These are phyloP conservation scores for Triticum dicoccoides DNA, from an alignment of 176 grass and related monocot species.

Conservation along the genomic window DNA sequence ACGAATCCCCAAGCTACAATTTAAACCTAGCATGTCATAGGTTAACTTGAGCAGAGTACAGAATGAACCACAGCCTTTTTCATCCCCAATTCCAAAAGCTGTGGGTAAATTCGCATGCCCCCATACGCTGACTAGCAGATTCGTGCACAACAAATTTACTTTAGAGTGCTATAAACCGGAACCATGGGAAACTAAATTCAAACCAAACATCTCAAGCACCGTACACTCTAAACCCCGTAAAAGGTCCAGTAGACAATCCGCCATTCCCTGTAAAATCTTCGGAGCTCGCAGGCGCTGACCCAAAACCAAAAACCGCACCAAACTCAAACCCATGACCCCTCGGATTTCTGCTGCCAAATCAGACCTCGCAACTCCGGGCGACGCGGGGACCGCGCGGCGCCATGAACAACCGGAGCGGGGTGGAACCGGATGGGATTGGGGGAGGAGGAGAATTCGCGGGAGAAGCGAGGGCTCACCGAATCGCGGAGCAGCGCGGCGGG, in stretches of 20 bases:
- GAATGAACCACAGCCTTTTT: neutral
- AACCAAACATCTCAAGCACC: neutral
- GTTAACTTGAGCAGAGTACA: neutral
- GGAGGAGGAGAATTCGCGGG: neutral
- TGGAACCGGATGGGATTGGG: neutral
- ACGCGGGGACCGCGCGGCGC: neutral
- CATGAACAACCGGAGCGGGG: neutral
- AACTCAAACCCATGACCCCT: neutral
- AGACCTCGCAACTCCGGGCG: neutral
- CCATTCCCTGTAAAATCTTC: neutral
- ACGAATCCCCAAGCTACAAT: neutral
- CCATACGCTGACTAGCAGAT: neutral
- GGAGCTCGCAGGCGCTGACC: neutral
- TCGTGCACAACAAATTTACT: neutral
- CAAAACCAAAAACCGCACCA: neutral
- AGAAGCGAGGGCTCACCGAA: slow-evolving; percentile 16
- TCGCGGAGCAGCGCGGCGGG: slow-evolving; percentile 19
- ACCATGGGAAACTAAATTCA: neutral
- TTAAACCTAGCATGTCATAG: neutral
- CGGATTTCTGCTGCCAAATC: neutral
- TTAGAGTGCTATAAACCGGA: neutral
- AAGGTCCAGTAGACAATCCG: neutral
- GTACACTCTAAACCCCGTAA: neutral
- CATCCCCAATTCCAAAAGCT: neutral
- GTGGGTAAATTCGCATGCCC: neutral